Evolutionary conservation across 2,329 filamentous ascomycete species (phyloP), one percentile per base, ranked within the genome.

Genomic region (Beauveria varroae): DNA sequence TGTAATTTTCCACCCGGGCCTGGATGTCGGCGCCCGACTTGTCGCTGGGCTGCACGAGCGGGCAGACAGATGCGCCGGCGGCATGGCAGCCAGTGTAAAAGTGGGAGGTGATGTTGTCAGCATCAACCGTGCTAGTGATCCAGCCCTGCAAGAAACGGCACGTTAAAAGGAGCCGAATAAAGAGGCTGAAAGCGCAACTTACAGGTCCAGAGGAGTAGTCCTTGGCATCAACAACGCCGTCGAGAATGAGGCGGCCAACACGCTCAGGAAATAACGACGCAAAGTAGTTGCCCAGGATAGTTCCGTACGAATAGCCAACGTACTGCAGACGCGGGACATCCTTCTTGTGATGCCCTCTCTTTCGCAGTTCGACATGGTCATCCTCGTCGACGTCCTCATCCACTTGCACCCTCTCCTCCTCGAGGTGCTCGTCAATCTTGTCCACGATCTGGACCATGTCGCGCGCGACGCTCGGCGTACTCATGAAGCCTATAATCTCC

Each of bases 241-340:
- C 71, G 7, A 73, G 63, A 9, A 75, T 68, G 59, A 77, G 68
- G n/a, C 72, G 69, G 0, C 68, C 73, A 5, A 77, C 63, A 14
- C 65, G 63, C 3, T 65, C 65, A 2, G 65, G 65, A 16, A 60
- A 66, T 54, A 66, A 62, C 0, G 65, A 66, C 1, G 65, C 65
- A 47, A 66, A 65, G 0, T 62, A 62, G 50, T 65, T 66, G 0
- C 65, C 65, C 9, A 66, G 30, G 0, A 63, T 18, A 18, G 62
- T 65, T 10, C 64, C 20, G 71, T 80, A 80, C 16, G 74, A 76
- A 50, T 78, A 71, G 0, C 77, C 76, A 72, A 75, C 77, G 63
- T 78, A 79, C 63, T 74, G 73, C 34, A 78, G 62, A 10, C 64
- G 63, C 7, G 65, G 50, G 47, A 57, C 50, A 16, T 63, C 61